Base-by-base conservation (phyloP, 805 yeast genomes). In the Saccharomycopsis schoenii region DNA sequence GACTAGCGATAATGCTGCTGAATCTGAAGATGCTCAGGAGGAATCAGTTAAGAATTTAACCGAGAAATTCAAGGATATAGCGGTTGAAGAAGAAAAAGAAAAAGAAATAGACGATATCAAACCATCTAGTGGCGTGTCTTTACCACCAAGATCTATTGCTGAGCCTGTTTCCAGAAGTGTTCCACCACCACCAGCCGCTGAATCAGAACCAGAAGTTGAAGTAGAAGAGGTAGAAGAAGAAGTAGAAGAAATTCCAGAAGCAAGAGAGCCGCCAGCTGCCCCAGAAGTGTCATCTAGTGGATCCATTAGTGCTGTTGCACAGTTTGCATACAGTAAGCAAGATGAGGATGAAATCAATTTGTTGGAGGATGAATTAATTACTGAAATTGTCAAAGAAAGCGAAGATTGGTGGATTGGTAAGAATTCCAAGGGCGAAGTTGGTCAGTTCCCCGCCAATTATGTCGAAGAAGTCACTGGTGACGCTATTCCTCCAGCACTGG, bases 261-360 rank as follows among this genome's bases (percentile, higher is more conserved):
- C 66, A 57, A 68, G 64, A 24, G 72, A 67, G 50, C 67, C 66
- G 42, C 65, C 67, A 42, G 71, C 71, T 59, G 65, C 70, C 24
- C 60, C 65, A n/a, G 65, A 67, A 37, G 61, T 64, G 12, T 67
- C 68, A n/a, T 61, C 67, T 29, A 58, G 59, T 6, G 62, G 37
- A 1, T 39, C 66, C 25, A 60, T 56, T 15, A 72, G 77, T 40
- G 99, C 97, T 1, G 71, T 82, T 63, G 98, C 94, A 4, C 86
- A 85, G 69, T 94, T 90, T 71, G 94, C 87, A 63, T 87, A 86
- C 66, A 85, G 77, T 66, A 82, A 83, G 68, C 89, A 83, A 63
- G 96, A 87, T 67, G 92, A 85, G 60, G 86, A 88, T 67, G 96
- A 88, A 70, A 81, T 88, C 58, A 78, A 78, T 0, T 81, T 88